Evolutionary conservation across 257 asterid genomes (phyloP).

Genomic region (Jacaranda mimosifolia): DNA sequence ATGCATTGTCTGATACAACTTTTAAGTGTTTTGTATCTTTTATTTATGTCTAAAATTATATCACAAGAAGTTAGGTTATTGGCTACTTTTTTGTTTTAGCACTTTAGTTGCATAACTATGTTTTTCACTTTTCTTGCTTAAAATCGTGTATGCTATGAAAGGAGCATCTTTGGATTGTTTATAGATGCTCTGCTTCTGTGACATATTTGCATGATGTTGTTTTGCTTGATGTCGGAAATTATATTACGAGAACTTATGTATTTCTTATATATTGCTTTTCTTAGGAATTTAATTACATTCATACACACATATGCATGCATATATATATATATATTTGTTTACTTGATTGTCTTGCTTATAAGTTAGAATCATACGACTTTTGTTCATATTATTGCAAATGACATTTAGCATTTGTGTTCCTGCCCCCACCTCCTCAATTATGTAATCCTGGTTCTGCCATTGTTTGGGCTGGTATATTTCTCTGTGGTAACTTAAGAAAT

Average conservation of each 20-base stretch:
- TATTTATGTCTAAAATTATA: no score
- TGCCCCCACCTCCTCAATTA: neutral
- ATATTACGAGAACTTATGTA: neutral
- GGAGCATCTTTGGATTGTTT: no score
- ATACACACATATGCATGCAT: neutral
- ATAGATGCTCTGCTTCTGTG: neutral
- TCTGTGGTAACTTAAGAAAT: neutral
- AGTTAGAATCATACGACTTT: neutral
- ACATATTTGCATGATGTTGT: neutral
- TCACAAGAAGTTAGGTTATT: no score
- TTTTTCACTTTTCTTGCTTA: no score
- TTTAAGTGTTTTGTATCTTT: no score
- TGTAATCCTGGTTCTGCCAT: neutral
- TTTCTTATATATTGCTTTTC: no score
- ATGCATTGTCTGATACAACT: no score
- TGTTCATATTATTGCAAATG: neutral
- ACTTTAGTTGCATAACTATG: no score
- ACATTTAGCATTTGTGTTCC: neutral
- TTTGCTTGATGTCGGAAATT: neutral
- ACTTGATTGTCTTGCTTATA: no score
- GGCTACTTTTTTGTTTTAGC: no score
- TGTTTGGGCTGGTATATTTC: neutral
- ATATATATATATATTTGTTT: neutral
- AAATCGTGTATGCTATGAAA: no score
- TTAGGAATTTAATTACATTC: no score